Conservation (phyloP, 805 yeast genomes). For the Starmerella khaoyaiensis region DNA sequence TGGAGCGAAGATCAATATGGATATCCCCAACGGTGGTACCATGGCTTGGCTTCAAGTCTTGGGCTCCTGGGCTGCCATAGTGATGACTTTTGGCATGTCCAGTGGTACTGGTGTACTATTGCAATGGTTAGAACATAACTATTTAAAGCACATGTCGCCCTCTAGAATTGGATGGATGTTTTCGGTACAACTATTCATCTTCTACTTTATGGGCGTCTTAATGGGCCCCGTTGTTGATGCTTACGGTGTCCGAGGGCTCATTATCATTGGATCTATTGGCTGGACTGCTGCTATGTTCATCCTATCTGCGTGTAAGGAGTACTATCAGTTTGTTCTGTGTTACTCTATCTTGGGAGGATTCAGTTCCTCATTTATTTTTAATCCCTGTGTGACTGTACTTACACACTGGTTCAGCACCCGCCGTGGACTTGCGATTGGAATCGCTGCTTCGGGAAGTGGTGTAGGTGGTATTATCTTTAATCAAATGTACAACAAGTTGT, state of each 20-base stretch:
- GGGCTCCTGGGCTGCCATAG: constrained; percentile 48
- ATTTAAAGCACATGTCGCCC: constrained; percentile 26
- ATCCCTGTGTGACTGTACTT: constrained; percentile 42
- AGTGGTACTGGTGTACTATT: constrained; percentile 58
- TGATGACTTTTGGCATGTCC: constrained; percentile 49
- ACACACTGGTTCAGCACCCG: constrained; percentile 50
- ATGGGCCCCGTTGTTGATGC: constrained; percentile 44
- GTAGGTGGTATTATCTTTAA: constrained; percentile 56
- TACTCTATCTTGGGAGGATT: constrained; percentile 43
- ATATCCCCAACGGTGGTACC: constrained; percentile 39
- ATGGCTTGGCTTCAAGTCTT: constrained; percentile 43
- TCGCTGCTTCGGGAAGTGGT: constrained; percentile 55
- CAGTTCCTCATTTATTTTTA: constrained; percentile 32
- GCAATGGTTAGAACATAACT: constrained; percentile 48
- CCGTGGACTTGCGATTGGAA: constrained; percentile 48
- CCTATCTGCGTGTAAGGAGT: constrained; percentile 36
- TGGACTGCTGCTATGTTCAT: constrained; percentile 40
- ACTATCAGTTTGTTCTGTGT: constrained; percentile 48
- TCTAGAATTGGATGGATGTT: constrained; percentile 61
- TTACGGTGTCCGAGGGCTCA: constrained; percentile 39
- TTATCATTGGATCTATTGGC: constrained; percentile 35
- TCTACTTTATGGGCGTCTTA: constrained; percentile 36
- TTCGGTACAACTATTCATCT: constrained; percentile 29
- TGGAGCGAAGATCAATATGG: constrained; percentile 15
- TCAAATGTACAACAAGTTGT: constrained; percentile 36